These are phyloP conservation scores for Calycina herbarum DNA, from an alignment of 2,329 filamentous ascomycete genomes.

Conservation along the genomic window DNA sequence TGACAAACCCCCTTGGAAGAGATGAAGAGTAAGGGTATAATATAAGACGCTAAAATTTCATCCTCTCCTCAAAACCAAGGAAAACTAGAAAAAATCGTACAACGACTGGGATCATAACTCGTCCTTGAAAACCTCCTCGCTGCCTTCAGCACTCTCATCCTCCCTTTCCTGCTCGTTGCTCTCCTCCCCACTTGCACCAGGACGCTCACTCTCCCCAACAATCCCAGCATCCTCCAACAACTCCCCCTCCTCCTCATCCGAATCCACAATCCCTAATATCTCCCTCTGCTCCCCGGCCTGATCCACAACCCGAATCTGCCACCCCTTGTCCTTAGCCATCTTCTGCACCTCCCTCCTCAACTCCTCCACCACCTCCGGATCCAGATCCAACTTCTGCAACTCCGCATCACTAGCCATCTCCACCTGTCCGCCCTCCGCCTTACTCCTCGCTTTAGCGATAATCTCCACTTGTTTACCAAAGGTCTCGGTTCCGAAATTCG, in stretches of 20 bases:
- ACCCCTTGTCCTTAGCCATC: conserved; percentile 68
- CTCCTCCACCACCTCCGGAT: conserved; percentile 64
- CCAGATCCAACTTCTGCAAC: conserved; percentile 60
- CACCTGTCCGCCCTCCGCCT: conserved; percentile 34
- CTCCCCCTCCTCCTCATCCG: conserved; percentile 50
- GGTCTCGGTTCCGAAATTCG: conserved; percentile 55
- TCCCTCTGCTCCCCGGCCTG: conserved; percentile 59
- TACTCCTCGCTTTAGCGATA: conserved; percentile 30
- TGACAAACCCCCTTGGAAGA: too few relatives aligned
- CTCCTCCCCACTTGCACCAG: conserved; percentile 26
- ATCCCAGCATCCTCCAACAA: conserved; percentile 40
- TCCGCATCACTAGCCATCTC: conserved; percentile 60
- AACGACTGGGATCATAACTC: neutral
- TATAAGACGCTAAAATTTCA: too few relatives aligned
- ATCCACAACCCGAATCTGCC: conserved; percentile 80
- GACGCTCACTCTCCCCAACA: conserved; percentile 49
- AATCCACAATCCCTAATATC: conserved; percentile 68
- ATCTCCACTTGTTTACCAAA: conserved; percentile 43
- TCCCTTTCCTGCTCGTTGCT: conserved; percentile 48
- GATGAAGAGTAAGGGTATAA: too few relatives aligned
- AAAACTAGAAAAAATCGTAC: neutral
- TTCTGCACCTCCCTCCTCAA: conserved; percentile 68
- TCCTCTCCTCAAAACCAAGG: too few relatives aligned
- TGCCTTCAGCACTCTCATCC: neutral
- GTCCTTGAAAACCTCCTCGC: conserved; percentile 5